phyloP scores from a whole-genome alignment of 257 asterid species.

The Cordia subcordata region DNA sequence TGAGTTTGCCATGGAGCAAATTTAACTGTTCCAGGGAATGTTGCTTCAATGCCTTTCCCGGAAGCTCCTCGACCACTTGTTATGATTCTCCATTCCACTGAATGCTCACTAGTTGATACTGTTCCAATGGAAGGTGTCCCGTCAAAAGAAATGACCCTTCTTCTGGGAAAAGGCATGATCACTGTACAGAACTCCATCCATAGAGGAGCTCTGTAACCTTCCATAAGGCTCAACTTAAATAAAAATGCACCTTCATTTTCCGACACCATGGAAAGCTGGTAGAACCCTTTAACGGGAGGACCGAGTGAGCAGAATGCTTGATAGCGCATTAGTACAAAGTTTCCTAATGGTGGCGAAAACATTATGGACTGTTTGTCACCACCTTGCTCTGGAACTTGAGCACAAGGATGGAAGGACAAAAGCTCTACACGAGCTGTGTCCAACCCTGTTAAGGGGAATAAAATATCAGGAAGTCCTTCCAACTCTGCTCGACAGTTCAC shows the following conservation, averaged over 20 bases:
- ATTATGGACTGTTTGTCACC: slow-evolving; percentile 84
- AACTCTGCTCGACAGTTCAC: slow-evolving; percentile 94
- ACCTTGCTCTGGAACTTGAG: slow-evolving; percentile 96
- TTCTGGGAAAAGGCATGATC: slow-evolving; percentile 85
- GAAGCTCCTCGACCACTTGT: slow-evolving; percentile 67
- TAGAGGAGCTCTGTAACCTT: slow-evolving; percentile 76
- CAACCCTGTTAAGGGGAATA: slow-evolving; percentile 76
- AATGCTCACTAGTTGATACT: slow-evolving; percentile 64
- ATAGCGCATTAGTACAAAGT: slow-evolving; percentile 70
- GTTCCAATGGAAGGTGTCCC: slow-evolving; percentile 95
- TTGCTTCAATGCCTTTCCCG: slow-evolving; percentile 87
- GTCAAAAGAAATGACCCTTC: slow-evolving; percentile 76
- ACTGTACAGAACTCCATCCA: slow-evolving; percentile 81
- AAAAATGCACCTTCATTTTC: slow-evolving; percentile 98
- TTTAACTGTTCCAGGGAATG: slow-evolving; percentile 87
- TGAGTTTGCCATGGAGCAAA: slow-evolving; percentile 85
- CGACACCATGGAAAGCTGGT: slow-evolving; percentile 98
- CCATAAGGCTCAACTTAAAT: slow-evolving; percentile 83
- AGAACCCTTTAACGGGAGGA: slow-evolving; percentile 92
- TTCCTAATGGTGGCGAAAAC: slow-evolving; percentile 91
- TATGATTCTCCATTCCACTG: slow-evolving; percentile 84
- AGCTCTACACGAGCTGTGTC: slow-evolving; percentile 65
- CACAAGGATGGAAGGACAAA: slow-evolving; percentile 89
- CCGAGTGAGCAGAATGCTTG: slow-evolving; percentile 71
- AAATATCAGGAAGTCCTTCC: slow-evolving; percentile 92